Percentiles rank a stretch among this genome's conserved stretches.
These are phyloP conservation scores for Trichophyton rubrum DNA, from an alignment of 2,329 filamentous ascomycete species.

Conservation along the genomic window DNA sequence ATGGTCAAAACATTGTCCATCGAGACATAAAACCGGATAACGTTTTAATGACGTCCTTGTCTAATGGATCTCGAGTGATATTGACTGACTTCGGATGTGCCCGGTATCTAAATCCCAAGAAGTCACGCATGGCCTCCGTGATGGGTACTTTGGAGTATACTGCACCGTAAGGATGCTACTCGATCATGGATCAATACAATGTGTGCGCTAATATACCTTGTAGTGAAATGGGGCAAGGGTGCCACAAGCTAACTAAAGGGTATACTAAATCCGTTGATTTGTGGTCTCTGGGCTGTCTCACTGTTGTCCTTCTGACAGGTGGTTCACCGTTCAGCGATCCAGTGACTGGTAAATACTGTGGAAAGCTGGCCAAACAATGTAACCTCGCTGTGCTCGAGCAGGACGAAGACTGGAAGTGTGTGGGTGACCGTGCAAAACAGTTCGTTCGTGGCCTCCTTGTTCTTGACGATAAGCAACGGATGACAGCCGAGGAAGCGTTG, in stretches of 20 bases:
- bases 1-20: conserved; percentile 44
- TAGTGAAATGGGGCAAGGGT: conserved; percentile 16
- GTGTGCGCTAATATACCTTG: conserved; percentile 1
- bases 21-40: conserved; percentile 54
- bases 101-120: conserved; percentile 21
- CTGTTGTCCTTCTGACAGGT: conserved; percentile 41
- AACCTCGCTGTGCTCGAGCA: conserved; percentile 36
- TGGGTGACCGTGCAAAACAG: conserved; percentile 36
- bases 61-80: conserved; percentile 40
- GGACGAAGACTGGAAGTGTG: conserved; percentile 31
- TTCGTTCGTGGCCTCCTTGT: conserved; percentile 43
- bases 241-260: conserved; percentile 5
- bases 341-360: conserved; percentile 19
- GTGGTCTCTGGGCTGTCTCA: conserved; percentile 49
- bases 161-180: conserved; percentile 41
- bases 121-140: conserved; percentile 40
- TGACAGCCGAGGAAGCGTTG: conserved; percentile 44
- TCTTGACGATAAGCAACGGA: conserved; percentile 37
- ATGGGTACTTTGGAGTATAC: conserved; percentile 46
- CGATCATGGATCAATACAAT: neutral
- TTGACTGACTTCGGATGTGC: conserved; percentile 51
- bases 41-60: conserved; percentile 45
- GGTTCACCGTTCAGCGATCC: conserved; percentile 36
- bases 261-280: conserved; percentile 50
- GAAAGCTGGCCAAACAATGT: conserved; percentile 25